A percentile compares a stretch with the other conserved stretches of the same genome.
phyloP scores from a whole-genome alignment of 805 yeast species.

The Tetrapisispora fleetii region DNA sequence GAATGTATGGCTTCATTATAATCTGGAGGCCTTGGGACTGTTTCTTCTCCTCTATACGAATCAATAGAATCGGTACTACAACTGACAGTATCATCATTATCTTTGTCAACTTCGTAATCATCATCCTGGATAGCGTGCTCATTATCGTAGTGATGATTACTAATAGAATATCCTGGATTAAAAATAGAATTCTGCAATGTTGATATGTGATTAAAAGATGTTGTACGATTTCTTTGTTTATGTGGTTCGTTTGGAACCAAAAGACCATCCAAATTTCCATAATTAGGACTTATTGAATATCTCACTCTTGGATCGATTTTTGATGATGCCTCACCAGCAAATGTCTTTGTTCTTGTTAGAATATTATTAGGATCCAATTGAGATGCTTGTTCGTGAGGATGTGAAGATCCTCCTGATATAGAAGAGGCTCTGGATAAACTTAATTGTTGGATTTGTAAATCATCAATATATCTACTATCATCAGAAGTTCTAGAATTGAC shows the following conservation, averaged over 20 bases:
- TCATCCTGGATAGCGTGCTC: slow-evolving; percentile 2
- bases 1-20: slow-evolving; percentile 1
- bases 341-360: not conserved
- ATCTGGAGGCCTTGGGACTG: slow-evolving; percentile 2
- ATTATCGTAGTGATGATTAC: not conserved
- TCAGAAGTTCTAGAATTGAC: not conserved
- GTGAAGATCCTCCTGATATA: not conserved
- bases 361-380: not conserved
- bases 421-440: slow-evolving; percentile 11
- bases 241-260: not conserved
- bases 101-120: not conserved
- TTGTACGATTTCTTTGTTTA: not conserved
- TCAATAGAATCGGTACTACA: not conserved
- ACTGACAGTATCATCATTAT: not conserved
- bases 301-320: not conserved
- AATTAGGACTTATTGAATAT: not conserved
- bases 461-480: not conserved
- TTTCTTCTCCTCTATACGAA: not conserved
- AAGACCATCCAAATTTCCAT: slow-evolving; percentile 2
- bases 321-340: not conserved
- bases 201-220: not conserved
- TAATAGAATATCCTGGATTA: not conserved
- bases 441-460: slow-evolving; percentile 12
- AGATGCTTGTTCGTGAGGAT: not conserved
- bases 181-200: not conserved